Evolutionary conservation across 2,329 filamentous ascomycete genomes (phyloP).

Genomic region (Alternaria consortialis): DNA sequence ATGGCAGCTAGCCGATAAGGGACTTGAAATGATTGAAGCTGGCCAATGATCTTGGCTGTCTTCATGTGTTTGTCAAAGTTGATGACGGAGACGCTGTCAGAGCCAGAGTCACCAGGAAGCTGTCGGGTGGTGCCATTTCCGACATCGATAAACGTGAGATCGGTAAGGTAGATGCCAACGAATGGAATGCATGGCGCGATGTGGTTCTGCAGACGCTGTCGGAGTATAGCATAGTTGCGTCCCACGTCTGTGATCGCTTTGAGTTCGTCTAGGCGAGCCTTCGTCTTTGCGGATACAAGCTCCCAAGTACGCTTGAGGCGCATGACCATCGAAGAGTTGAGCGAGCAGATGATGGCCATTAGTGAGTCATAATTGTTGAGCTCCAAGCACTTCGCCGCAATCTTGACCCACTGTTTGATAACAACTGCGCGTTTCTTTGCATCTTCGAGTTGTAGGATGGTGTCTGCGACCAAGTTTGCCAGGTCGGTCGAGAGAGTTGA

Average conservation of each 20-base stretch:
- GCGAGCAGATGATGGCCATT: slow-evolving; percentile 94
- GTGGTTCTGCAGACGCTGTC: slow-evolving; percentile 82
- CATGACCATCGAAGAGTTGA: slow-evolving; percentile 90
- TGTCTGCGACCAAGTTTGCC: slow-evolving; percentile 91
- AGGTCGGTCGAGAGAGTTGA: slow-evolving; percentile 90
- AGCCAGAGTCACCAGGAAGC: slow-evolving; percentile 65
- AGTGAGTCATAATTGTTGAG: slow-evolving; percentile 95
- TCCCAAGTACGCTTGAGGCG: slow-evolving; percentile 95
- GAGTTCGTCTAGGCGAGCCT: slow-evolving; percentile 78
- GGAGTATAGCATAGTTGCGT: slow-evolving; percentile 88
- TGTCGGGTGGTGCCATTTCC: slow-evolving; percentile 88
- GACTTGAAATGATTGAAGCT: slow-evolving; percentile 95
- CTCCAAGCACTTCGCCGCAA: slow-evolving; percentile 84
- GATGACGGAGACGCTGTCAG: slow-evolving; percentile 80
- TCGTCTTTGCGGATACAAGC: slow-evolving; percentile 81
- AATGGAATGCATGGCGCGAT: slow-evolving; percentile 94
- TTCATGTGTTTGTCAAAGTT: slow-evolving; percentile 98
- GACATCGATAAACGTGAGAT: slow-evolving; percentile 94
- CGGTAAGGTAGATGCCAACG: slow-evolving; percentile 94
- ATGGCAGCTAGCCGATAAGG: slow-evolving; percentile 85
- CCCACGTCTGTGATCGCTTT: slow-evolving; percentile 87
- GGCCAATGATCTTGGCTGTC: slow-evolving; percentile 93
- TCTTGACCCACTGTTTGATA: slow-evolving; percentile 99
- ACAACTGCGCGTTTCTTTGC: slow-evolving; percentile 88
- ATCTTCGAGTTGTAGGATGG: slow-evolving; percentile 86